A percentile compares a stretch with the other conserved stretches of the same genome.
phyloP scores from a whole-genome alignment of 1,139 yeast species.

The Yamadazyma triangularis region DNA sequence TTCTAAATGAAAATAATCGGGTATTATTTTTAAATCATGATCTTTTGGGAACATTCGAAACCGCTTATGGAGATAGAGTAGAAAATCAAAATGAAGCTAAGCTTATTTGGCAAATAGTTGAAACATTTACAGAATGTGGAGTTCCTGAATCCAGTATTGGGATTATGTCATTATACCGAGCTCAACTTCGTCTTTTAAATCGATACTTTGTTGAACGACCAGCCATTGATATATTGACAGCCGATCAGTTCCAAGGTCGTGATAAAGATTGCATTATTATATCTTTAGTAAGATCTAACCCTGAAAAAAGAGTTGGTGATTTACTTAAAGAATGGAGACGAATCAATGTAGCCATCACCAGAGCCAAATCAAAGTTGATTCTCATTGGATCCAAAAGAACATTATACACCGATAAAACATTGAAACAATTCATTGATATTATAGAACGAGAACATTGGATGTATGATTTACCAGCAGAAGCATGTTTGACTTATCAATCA shows the following conservation, averaged over 20 bases:
- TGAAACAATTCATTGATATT: constrained; percentile 59
- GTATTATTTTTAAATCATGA: constrained; percentile 85
- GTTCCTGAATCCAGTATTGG: constrained; percentile 63
- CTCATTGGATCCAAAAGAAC: constrained; percentile 76
- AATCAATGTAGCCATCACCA: constrained; percentile 88
- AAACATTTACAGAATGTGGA: constrained; percentile 57
- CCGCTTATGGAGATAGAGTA: constrained; percentile 54
- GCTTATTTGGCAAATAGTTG: constrained; percentile 59
- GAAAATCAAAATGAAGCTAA: constrained; percentile 72
- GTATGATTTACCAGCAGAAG: constrained; percentile 45
- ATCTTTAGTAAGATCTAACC: constrained; percentile 81
- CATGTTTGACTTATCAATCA: constrained; percentile 27
- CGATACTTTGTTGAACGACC: constrained; percentile 34
- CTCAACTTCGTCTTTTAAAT: constrained; percentile 62
- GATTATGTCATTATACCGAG: constrained; percentile 82
- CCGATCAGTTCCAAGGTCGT: constrained; percentile 94
- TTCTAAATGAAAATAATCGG: constrained; percentile 33
- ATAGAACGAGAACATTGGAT: constrained; percentile 64
- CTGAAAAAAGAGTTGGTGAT: constrained; percentile 66
- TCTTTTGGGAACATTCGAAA: constrained; percentile 54
- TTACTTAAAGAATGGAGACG: constrained; percentile 86
- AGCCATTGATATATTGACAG: constrained; percentile 76
- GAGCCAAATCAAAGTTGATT: constrained; percentile 81
- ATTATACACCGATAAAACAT: constrained; percentile 49
- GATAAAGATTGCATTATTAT: constrained; percentile 89